Conservation (phyloP, 2,329 filamentous ascomycete genomes). For the Pyricularia grisea region DNA sequence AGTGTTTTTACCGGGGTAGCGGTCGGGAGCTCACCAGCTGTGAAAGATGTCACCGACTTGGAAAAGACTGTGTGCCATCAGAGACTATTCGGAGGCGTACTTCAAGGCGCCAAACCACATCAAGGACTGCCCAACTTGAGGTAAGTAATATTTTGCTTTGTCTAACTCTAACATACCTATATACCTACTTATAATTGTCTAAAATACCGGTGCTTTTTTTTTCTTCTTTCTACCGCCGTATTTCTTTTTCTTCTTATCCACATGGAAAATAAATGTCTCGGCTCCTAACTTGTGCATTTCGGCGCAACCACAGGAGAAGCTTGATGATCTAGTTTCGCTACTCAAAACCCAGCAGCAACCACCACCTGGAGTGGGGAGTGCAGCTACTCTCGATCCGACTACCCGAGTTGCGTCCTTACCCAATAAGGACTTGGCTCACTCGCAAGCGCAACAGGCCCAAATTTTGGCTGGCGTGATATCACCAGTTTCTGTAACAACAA, state of each 20-base stretch:
- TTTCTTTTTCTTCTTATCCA: too few species aligned
- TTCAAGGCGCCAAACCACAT: conserved; percentile 23
- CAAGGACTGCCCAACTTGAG: conserved; percentile 33
- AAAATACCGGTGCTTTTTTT: neutral
- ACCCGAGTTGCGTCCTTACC: conserved; percentile 7
- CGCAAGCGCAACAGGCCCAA: too few species aligned
- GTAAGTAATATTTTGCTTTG: neutral
- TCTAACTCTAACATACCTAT: too few species aligned
- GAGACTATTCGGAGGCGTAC: conserved; percentile 27
- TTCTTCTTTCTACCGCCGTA: too few species aligned
- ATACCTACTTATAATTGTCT: too few species aligned
- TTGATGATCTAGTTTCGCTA: conserved; percentile 37
- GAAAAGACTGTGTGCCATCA: conserved; percentile 37
- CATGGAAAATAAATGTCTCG: too few species aligned
- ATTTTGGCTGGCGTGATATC: too few species aligned
- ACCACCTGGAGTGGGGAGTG: neutral
- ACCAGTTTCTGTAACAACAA: neutral
- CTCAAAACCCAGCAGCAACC: conserved; percentile 19
- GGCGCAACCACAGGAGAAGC: conserved; percentile 25
- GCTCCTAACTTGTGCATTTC: neutral
- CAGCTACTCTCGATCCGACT: conserved; percentile 14
- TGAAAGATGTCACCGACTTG: conserved; percentile 31
- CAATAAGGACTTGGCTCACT: conserved; percentile 5
- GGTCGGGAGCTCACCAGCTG: conserved; percentile 9
- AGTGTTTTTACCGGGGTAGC: conserved; percentile 29